A percentile compares a stretch with the other conserved stretches of the same genome.
Conservation (phyloP, 352 stramenopile genomes). For the Pythium coloratum region DNA sequence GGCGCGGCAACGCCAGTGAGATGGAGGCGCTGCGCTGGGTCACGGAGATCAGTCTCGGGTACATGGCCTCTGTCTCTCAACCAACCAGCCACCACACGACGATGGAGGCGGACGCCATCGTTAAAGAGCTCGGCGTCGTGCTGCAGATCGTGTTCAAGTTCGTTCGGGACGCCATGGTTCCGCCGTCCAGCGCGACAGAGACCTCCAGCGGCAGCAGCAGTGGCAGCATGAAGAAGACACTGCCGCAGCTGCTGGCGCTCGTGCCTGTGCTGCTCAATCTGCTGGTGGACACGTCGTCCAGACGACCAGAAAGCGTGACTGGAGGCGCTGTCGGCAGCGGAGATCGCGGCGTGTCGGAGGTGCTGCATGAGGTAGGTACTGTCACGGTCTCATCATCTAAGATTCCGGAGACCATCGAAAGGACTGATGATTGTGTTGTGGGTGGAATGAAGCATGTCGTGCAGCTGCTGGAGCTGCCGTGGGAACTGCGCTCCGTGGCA, state of each 20-base stretch:
- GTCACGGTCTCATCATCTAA: neutral
- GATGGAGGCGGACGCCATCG: slow-evolving; percentile 18
- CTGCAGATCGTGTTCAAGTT: slow-evolving; percentile 60
- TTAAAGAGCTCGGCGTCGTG: slow-evolving; percentile 51
- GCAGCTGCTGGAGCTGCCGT: slow-evolving; percentile 67
- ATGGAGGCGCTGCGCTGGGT: slow-evolving; percentile 76
- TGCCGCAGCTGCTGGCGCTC: slow-evolving; percentile 64
- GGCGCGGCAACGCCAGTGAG: slow-evolving; percentile 53
- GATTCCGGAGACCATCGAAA: neutral
- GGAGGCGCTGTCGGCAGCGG: neutral
- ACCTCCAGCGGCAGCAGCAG: neutral
- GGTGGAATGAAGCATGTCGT: slow-evolving; percentile 40
- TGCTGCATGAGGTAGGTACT: slow-evolving; percentile 33
- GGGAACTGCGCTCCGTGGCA: slow-evolving; percentile 48
- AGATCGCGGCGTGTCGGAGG: neutral
- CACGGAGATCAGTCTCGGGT: slow-evolving; percentile 71
- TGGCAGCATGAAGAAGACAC: slow-evolving; percentile 31
- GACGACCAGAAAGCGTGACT: neutral
- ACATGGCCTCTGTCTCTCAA: slow-evolving; percentile 45
- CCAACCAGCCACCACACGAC: neutral
- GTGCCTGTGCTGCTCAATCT: slow-evolving; percentile 57
- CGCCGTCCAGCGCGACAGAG: slow-evolving; percentile 13
- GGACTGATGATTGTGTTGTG: neutral
- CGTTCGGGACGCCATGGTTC: slow-evolving; percentile 44
- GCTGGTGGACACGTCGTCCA: slow-evolving; percentile 30